Base-by-base conservation (phyloP, 73 alveolate genomes). In the Diophrys sp. region DNA sequence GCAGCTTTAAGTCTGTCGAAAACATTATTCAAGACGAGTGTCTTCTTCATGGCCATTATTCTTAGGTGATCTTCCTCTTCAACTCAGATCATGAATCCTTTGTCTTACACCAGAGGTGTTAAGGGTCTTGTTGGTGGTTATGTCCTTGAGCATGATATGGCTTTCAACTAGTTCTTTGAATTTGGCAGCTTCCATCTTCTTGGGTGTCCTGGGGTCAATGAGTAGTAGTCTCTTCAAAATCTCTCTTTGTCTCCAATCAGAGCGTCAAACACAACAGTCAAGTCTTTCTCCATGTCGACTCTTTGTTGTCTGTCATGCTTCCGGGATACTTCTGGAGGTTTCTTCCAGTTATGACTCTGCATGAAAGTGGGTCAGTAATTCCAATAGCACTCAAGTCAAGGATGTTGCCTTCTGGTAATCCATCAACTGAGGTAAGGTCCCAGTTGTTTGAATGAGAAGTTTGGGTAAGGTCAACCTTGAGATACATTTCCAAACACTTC, bases 271-370 rank as follows among this genome's bases (percentile, higher is more conserved):
- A 79, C 33, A 5, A 72, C 85, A 54, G 53, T 57, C 66, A 55
- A 26, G 1, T 82, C 86, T 54, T 62, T 33, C 14, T 76, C 81
- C 53, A 23, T 57, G 81, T 75, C 73, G 34, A 33, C 55, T 77
- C 82, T 23, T 67, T 77, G 23, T 79, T 54, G 34, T 75, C 76
- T 54, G 68, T 70, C 1, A 81, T 66, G 23, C 80, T 84, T 1
- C 70, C 70, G 0, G 87, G 88, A 26, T 71, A 71, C 29, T 79
- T 81, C 23, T 67, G 71, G 30, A 80, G 67, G 56, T 79, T 85
- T 56, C 89, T 81, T 0, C 82, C 82, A 31, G 79, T 81, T 85
- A 84, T 79, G 33, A 85, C 77, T 34, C 85, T 74, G 29, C 80
- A 78, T 14, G 72, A 62, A 29, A 62, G 72, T 44, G 62, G 62